Conservation (phyloP, 1,284 basidiomycete species). For the Apiotrichum gamsii region DNA sequence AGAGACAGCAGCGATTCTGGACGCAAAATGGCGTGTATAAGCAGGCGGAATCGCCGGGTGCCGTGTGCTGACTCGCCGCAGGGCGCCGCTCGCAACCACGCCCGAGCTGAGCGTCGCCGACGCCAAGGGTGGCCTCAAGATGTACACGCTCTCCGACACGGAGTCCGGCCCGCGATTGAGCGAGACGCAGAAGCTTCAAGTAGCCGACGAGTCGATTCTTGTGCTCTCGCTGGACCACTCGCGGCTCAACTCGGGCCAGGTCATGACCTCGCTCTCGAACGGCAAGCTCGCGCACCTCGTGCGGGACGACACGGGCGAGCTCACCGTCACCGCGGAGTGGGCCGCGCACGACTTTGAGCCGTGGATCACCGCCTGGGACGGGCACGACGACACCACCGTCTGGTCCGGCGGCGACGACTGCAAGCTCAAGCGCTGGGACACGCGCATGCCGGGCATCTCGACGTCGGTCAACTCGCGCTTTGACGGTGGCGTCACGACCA, state of each 20-base stretch:
- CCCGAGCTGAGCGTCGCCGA: conserved; percentile 63
- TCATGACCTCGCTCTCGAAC: conserved; percentile 74
- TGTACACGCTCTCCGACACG: conserved; percentile 52
- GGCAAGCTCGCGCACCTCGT: conserved; percentile 64
- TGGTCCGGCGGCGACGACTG: conserved; percentile 95
- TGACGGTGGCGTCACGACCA: conserved; percentile 85
- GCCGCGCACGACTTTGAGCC: conserved; percentile 88
- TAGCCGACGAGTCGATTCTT: conserved; percentile 57
- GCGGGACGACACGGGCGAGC: conserved; percentile 43
- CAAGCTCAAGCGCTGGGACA: conserved; percentile 85
- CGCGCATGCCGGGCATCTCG: conserved; percentile 60
- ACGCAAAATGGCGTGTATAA: conserved; percentile 74
- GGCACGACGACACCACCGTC: conserved; percentile 67
- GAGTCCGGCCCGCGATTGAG: background rate
- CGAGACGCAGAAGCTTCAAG: conserved; percentile 52
- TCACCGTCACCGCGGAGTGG: conserved; percentile 58
- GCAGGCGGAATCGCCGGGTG: too few species aligned
- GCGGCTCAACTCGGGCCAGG: conserved; percentile 2
- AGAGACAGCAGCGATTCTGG: conserved; percentile 73
- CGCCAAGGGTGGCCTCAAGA: conserved; percentile 67
- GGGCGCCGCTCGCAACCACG: background rate
- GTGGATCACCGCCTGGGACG: conserved; percentile 88
- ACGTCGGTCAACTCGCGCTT: conserved; percentile 73
- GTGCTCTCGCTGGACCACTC: conserved; percentile 74
- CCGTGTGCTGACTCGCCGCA: background rate